Evolutionary conservation across 192 early-diverging fungal genomes (phyloP).

Genomic region (Spizellomyces punctatus): DNA sequence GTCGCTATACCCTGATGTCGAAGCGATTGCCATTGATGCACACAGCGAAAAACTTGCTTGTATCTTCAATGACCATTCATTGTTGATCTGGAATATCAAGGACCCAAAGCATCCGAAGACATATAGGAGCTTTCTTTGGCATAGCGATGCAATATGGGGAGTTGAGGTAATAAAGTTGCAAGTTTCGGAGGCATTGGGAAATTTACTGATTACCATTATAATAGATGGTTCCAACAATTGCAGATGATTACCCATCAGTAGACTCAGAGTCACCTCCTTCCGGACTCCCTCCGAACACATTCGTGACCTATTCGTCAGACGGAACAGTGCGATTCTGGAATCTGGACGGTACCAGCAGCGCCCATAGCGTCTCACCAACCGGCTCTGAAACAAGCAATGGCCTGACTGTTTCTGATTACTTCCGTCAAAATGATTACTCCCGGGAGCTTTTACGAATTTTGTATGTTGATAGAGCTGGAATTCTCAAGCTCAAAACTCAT

Average conservation of each 20-base stretch:
- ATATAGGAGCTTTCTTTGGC: constrained; percentile 65
- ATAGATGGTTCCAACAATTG: neutral
- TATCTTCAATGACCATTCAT: constrained; percentile 71
- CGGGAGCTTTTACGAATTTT: constrained; percentile 61
- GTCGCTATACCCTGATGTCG: constrained; percentile 51
- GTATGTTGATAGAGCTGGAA: constrained; percentile 56
- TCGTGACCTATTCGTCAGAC: constrained; percentile 76
- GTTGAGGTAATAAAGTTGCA: constrained; percentile 60
- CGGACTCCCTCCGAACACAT: constrained; percentile 59
- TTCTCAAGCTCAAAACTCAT: constrained; percentile 29
- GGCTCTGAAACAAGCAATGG: constrained; percentile 13
- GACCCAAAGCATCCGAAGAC: constrained; percentile 58
- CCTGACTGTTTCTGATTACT: constrained; percentile 14
- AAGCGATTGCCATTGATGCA: constrained; percentile 62
- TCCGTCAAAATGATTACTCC: constrained; percentile 61
- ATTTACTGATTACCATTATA: too few relatives aligned
- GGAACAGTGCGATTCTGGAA: constrained; percentile 82
- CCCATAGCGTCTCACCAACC: neutral
- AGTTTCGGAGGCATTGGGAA: too few relatives aligned
- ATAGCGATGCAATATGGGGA: constrained; percentile 82
- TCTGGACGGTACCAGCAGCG: constrained; percentile 42
- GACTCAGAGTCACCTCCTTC: neutral
- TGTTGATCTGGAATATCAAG: constrained; percentile 74
- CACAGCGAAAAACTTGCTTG: constrained; percentile 53
- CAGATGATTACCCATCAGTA: constrained; percentile 38